Percentiles rank a stretch among this genome's conserved stretches.
phyloP scores from a whole-genome alignment of 306 rosid genomes.

The Hippophae gyantsensis region DNA sequence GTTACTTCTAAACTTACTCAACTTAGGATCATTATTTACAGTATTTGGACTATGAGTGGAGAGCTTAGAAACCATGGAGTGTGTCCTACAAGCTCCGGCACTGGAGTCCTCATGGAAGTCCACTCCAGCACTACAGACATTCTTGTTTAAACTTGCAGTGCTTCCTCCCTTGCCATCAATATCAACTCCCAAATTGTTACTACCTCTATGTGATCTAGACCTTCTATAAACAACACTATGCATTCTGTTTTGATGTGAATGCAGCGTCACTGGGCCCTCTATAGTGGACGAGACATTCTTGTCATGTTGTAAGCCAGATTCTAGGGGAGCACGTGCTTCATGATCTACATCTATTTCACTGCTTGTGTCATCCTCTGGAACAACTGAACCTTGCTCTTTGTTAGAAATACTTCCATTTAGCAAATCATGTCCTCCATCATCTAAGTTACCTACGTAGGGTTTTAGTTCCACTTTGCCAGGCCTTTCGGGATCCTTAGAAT shows the following conservation, averaged over 20 bases:
- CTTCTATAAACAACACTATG: conserved; percentile 72
- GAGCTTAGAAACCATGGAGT: conserved; percentile 39
- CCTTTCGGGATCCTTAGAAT: conserved; percentile 44
- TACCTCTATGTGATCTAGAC: conserved; percentile 51
- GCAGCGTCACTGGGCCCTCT: conserved; percentile 36
- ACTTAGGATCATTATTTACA: conserved; percentile 30
- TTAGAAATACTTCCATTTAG: conserved; percentile 25
- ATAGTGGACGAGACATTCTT: conserved; percentile 21
- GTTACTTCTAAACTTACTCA: conserved; percentile 34
- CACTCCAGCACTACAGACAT: conserved; percentile 28
- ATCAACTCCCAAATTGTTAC: conserved; percentile 34
- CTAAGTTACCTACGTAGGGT: conserved; percentile 30
- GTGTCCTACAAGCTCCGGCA: conserved; percentile 35
- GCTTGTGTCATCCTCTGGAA: conserved; percentile 26
- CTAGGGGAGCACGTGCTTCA: conserved; percentile 36
- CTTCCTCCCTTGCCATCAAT: conserved; percentile 46
- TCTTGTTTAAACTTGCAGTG: conserved; percentile 45
- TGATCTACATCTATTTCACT: conserved; percentile 28
- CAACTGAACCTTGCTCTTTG: conserved; percentile 25
- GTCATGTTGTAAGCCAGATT: conserved; percentile 29
- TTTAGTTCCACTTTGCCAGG: conserved; percentile 45
- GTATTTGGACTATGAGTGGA: conserved; percentile 28
- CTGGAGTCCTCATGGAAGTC: conserved; percentile 35
- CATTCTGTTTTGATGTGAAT: conserved; percentile 47
- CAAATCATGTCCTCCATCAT: conserved; percentile 29